phyloP scores from a whole-genome alignment of 257 asterid species.

The Solanum paucissectum region DNA sequence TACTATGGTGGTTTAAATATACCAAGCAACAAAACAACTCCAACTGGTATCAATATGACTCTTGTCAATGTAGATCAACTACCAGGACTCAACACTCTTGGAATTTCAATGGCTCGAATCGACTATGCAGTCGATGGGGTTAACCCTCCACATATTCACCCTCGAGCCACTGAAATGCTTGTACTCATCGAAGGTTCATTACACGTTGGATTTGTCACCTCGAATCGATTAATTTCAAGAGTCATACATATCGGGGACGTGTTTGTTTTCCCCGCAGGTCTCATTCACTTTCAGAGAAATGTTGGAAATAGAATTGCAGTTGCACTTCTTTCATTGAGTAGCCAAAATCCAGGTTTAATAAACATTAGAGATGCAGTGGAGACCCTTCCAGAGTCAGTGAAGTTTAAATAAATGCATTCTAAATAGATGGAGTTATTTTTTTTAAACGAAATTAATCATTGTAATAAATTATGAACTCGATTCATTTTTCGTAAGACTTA shows the following conservation, averaged over 20 bases:
- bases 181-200: background rate
- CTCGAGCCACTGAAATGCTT: background rate
- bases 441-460: background rate
- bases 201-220: background rate
- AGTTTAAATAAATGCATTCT: background rate
- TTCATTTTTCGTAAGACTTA: too few species aligned
- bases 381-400: background rate
- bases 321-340: background rate
- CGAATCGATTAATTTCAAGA: background rate
- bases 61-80: background rate
- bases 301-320: background rate
- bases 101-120: slow-evolving; percentile 10
- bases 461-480: background rate
- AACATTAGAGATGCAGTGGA: background rate
- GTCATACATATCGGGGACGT: background rate
- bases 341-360: background rate
- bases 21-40: slow-evolving; percentile 21
- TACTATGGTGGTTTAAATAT: slow-evolving; percentile 19
- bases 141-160: background rate
- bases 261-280: background rate
- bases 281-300: background rate
- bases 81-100: slow-evolving; percentile 14
- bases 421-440: background rate
- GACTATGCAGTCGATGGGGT: background rate
- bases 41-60: background rate